Conservation (phyloP, 106 monocot genomes). For the Amphibolis antarctica region DNA sequence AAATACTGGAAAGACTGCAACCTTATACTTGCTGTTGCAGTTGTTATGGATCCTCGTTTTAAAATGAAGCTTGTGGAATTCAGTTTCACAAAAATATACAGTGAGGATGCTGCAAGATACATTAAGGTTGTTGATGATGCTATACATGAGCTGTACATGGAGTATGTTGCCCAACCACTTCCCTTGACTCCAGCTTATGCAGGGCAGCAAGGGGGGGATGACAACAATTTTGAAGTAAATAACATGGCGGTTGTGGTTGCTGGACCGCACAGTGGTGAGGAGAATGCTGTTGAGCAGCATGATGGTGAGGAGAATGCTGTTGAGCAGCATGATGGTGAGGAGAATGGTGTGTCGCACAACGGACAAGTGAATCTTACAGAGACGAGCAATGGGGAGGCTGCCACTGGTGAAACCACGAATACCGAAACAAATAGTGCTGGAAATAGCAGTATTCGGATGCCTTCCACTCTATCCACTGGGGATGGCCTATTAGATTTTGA, state of each 20-base stretch:
- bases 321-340: no score
- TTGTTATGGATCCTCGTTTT: slow-evolving; percentile 28
- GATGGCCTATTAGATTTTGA: slow-evolving; percentile 23
- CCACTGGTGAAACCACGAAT: neutral
- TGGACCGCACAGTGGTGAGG: neutral
- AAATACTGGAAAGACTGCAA: slow-evolving; percentile 33
- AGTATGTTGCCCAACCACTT: slow-evolving; percentile 16
- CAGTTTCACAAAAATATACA: slow-evolving; percentile 23
- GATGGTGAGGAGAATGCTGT: slow-evolving; percentile 1
- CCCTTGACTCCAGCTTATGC: slow-evolving; percentile 15
- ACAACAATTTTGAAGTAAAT: slow-evolving; percentile 1
- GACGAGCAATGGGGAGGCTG: neutral
- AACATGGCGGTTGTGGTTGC: neutral
- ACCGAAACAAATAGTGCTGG: slow-evolving; percentile 2
- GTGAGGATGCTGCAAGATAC: slow-evolving; percentile 15
- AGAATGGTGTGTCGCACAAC: no score
- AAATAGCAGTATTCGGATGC: neutral
- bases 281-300: neutral
- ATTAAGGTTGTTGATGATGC: slow-evolving; percentile 22
- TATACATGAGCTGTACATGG: slow-evolving; percentile 24
- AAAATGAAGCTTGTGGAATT: slow-evolving; percentile 33
- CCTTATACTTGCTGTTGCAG: slow-evolving; percentile 22
- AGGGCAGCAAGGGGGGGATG: slow-evolving; percentile 1
- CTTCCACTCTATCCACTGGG: slow-evolving; percentile 3
- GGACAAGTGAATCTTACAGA: neutral